Evolutionary conservation across 2,329 filamentous ascomycete genomes (phyloP).

Genomic region (Neofusicoccum laricinum): DNA sequence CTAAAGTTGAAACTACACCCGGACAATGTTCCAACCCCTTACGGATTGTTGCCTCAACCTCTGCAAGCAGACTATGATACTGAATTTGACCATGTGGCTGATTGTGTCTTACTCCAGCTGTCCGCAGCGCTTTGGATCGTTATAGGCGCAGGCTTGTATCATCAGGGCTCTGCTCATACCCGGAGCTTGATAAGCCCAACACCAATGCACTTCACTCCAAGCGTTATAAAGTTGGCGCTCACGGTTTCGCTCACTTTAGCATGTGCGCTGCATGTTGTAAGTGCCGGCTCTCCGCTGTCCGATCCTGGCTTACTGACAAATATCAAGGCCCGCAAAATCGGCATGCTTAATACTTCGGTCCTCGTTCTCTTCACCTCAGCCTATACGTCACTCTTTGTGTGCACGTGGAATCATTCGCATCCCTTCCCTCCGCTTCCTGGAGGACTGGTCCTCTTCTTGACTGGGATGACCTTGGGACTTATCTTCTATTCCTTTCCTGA

Average conservation of each 20-base stretch:
- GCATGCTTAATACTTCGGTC: neutral
- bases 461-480: neutral
- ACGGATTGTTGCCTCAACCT: neutral
- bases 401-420: conserved; percentile 3
- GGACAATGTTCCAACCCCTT: too few species aligned
- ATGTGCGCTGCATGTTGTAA: conserved; percentile 1
- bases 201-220: neutral
- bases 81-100: too few species aligned
- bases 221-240: neutral
- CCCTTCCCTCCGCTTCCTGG: conserved; percentile 9
- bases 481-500: neutral
- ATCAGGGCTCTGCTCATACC: neutral
- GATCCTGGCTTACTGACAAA: neutral
- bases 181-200: neutral
- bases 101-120: neutral
- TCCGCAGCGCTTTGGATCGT: neutral
- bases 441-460: neutral
- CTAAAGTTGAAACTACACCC: too few species aligned
- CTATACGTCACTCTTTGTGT: neutral
- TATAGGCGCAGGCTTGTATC: neutral
- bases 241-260: neutral
- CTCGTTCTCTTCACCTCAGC: neutral
- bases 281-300: neutral
- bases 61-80: neutral
- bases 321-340: neutral